Evolutionary conservation across 352 stramenopile species (phyloP).

Genomic region (Globisporangium alternatum): DNA sequence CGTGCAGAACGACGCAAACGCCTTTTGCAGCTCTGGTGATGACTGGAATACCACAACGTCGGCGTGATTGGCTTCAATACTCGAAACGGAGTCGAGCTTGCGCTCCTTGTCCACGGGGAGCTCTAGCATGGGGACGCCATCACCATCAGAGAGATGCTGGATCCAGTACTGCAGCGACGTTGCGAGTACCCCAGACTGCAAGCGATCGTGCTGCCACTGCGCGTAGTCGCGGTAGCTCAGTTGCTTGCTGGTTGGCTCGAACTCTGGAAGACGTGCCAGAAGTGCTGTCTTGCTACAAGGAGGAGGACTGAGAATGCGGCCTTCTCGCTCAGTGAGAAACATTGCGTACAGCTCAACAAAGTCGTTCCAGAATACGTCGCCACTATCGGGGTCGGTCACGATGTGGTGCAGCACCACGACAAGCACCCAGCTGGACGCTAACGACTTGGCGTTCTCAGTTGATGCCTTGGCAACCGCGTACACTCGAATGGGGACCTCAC

Average conservation of each 20-base stretch:
- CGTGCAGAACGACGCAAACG: conserved; percentile 31
- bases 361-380: conserved; percentile 44
- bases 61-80: conserved; percentile 9
- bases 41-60: conserved; percentile 37
- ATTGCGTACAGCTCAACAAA: conserved; percentile 25
- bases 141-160: conserved; percentile 24
- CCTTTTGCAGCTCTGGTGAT: conserved; percentile 21
- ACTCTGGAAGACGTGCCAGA: not conserved
- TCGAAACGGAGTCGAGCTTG: not conserved
- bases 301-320: not conserved
- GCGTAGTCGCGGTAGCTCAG: conserved; percentile 52
- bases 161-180: conserved; percentile 47
- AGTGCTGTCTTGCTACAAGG: not conserved
- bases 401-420: conserved; percentile 55
- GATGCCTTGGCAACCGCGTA: conserved; percentile 20
- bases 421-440: conserved; percentile 23
- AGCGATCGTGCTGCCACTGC: conserved; percentile 34
- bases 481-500: conserved; percentile 36
- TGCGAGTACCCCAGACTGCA: conserved; percentile 33
- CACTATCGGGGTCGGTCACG: conserved; percentile 45
- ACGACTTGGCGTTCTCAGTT: not conserved
- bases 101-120: conserved; percentile 40
- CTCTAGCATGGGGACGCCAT: conserved; percentile 24
- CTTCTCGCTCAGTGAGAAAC: not conserved
- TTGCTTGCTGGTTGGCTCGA: not conserved